A percentile compares a stretch with the other conserved stretches of the same genome.
phyloP scores from a whole-genome alignment of 805 yeast genomes.

The Starmerella bombi region DNA sequence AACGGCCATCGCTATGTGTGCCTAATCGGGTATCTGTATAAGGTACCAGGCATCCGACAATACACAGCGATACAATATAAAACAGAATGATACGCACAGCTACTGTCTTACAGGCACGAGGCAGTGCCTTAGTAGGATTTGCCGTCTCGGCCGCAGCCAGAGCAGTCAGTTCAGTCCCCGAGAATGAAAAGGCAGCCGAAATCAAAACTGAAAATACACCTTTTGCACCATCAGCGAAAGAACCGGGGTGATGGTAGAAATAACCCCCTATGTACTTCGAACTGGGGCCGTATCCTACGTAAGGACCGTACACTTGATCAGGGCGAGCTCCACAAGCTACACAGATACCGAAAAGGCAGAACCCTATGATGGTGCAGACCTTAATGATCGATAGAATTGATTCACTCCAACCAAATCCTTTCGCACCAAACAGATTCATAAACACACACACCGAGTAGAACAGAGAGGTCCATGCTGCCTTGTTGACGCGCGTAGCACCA shows the following conservation, averaged over 20 bases:
- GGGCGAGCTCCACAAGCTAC: slow-evolving; percentile 34
- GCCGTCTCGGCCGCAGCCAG: slow-evolving; percentile 64
- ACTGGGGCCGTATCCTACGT: slow-evolving; percentile 42
- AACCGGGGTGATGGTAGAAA: slow-evolving; percentile 53
- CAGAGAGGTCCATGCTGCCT: slow-evolving; percentile 47
- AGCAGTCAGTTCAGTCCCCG: slow-evolving; percentile 63
- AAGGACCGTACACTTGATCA: slow-evolving; percentile 1
- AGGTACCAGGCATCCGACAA: slow-evolving; percentile 58
- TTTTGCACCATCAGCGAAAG: slow-evolving; percentile 52
- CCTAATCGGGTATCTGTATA: slow-evolving; percentile 39
- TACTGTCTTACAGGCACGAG: slow-evolving; percentile 64
- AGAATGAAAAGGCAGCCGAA: slow-evolving; percentile 64
- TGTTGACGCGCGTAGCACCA: slow-evolving; percentile 30
- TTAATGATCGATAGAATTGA: slow-evolving; percentile 46
- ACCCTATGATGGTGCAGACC: slow-evolving; percentile 48
- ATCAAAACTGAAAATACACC: slow-evolving; percentile 64
- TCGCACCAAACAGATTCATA: slow-evolving; percentile 45
- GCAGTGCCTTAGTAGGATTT: slow-evolving; percentile 53
- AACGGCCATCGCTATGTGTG: slow-evolving; percentile 41
- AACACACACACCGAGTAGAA: slow-evolving; percentile 39
- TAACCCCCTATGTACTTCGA: slow-evolving; percentile 38
- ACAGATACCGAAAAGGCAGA: slow-evolving; percentile 46
- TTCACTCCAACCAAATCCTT: slow-evolving; percentile 61
- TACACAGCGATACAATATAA: slow-evolving; percentile 45
- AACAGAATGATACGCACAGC: slow-evolving; percentile 70